Conservation (phyloP, 306 rosid genomes). For the Vigna radiata region DNA sequence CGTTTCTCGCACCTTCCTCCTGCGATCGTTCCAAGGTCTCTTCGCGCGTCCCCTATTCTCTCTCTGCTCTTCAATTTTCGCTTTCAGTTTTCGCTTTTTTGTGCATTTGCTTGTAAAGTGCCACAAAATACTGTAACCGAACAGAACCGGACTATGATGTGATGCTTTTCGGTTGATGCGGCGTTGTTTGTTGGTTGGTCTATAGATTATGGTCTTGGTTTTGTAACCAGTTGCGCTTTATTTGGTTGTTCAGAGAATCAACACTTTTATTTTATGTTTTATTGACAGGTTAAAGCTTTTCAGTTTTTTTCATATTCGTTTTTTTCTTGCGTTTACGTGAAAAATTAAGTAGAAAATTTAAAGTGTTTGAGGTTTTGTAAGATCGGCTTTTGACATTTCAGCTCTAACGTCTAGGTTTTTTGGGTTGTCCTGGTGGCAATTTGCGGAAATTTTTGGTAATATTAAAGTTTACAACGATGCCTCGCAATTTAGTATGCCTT, state of each 20-base stretch:
- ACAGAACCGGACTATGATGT: not conserved
- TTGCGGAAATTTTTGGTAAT: not conserved
- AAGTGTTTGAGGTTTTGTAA: not conserved
- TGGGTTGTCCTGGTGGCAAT: not conserved
- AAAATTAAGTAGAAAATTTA: not conserved
- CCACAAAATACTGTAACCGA: not conserved
- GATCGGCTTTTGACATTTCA: not conserved
- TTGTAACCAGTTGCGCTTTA: slow-evolving; percentile 2
- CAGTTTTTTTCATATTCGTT: not conserved
- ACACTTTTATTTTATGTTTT: not conserved
- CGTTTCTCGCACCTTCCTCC: slow-evolving; percentile 53
- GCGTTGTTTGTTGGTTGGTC: not conserved
- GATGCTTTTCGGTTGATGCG: not conserved
- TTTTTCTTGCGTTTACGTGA: not conserved
- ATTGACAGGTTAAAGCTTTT: not conserved
- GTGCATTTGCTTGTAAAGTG: not conserved
- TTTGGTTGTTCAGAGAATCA: not conserved
- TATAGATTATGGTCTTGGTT: not conserved
- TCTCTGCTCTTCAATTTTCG: not conserved
- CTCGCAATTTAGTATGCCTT: not conserved
- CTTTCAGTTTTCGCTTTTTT: not conserved
- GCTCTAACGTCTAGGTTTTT: not conserved
- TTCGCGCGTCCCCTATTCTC: not conserved
- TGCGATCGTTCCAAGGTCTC: slow-evolving; percentile 61
- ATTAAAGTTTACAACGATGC: not conserved